Conservation (phyloP, 2,329 filamentous ascomycete genomes). For the Xylariaceae sp. region DNA sequence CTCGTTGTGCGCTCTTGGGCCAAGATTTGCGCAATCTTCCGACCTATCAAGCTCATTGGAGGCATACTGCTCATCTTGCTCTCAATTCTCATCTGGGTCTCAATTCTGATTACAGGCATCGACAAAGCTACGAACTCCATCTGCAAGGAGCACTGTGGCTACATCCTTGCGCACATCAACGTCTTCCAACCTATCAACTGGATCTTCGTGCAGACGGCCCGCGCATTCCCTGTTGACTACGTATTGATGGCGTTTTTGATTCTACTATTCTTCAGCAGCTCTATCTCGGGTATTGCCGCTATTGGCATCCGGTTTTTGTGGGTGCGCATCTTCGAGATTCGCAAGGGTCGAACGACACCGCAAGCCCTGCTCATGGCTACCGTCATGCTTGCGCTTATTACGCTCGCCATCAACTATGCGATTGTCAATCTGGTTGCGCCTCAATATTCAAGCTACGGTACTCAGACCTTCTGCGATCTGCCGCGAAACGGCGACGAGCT, state of each 20-base stretch:
- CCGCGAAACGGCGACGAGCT: conserved; percentile 57
- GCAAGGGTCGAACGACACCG: conserved; percentile 80
- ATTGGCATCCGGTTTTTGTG: conserved; percentile 95
- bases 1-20: conserved; percentile 70
- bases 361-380: conserved; percentile 89
- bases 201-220: conserved; percentile 74
- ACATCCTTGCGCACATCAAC: conserved; percentile 79
- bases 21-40: conserved; percentile 74
- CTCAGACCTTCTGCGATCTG: conserved; percentile 87
- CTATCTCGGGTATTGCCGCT: conserved; percentile 77
- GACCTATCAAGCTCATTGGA: conserved; percentile 81
- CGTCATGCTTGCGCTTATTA: conserved; percentile 83
- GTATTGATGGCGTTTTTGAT: conserved; percentile 79
- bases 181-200: conserved; percentile 95
- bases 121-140: conserved; percentile 96
- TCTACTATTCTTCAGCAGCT: conserved; percentile 81
- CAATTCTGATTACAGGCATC: conserved; percentile 91
- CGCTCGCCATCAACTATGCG: conserved; percentile 86
- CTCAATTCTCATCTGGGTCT: conserved; percentile 72
- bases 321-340: conserved; percentile 87
- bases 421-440: conserved; percentile 91
- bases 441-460: conserved; percentile 90
- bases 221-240: conserved; percentile 88
- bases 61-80: conserved; percentile 73
- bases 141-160: conserved; percentile 86